Evolutionary conservation across 1,284 basidiomycete genomes (phyloP).

Genomic region (Malassezia japonica): DNA sequence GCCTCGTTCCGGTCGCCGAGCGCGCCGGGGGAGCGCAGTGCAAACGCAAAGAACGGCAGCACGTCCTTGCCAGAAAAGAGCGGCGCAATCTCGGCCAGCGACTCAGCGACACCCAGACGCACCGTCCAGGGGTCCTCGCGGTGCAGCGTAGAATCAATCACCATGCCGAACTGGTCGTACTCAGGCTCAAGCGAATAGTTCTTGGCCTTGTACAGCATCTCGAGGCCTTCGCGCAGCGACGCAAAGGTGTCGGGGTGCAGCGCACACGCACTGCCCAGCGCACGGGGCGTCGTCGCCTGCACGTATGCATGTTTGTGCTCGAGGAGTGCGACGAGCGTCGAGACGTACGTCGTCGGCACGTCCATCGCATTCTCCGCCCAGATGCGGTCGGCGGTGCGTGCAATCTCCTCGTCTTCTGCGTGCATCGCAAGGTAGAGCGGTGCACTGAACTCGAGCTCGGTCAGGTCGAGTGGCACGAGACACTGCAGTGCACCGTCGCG

Average conservation of each 20-base stretch:
- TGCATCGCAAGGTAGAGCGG: conserved; percentile 82
- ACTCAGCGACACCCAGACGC: conserved; percentile 64
- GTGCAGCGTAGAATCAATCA: conserved; percentile 79
- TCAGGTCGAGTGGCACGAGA: conserved; percentile 84
- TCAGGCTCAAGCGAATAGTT: conserved; percentile 64
- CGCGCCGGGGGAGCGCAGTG: conserved; percentile 67
- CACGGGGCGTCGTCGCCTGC: conserved; percentile 62
- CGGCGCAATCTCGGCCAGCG: conserved; percentile 65
- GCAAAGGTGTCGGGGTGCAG: conserved; percentile 63
- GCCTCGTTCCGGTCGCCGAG: conserved; percentile 75
- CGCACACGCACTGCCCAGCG: conserved; percentile 68
- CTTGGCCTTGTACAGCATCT: conserved; percentile 74
- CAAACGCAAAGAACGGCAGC: conserved; percentile 72
- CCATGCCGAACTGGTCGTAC: conserved; percentile 62
- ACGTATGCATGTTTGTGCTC: conserved; percentile 74
- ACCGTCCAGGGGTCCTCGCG: conserved; percentile 84
- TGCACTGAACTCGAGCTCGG: conserved; percentile 82
- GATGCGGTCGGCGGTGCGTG: conserved; percentile 65
- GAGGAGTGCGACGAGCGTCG: conserved; percentile 60
- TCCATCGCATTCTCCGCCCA: conserved; percentile 98
- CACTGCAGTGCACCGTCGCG: conserved; percentile 84
- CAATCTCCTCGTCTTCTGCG: conserved; percentile 74
- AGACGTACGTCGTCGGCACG: conserved; percentile 65
- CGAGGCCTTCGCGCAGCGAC: conserved; percentile 54
- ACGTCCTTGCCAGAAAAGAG: conserved; percentile 61